Evolutionary conservation across 139 green algal species (phyloP).

Genomic region (Spirogloea muscicola): DNA sequence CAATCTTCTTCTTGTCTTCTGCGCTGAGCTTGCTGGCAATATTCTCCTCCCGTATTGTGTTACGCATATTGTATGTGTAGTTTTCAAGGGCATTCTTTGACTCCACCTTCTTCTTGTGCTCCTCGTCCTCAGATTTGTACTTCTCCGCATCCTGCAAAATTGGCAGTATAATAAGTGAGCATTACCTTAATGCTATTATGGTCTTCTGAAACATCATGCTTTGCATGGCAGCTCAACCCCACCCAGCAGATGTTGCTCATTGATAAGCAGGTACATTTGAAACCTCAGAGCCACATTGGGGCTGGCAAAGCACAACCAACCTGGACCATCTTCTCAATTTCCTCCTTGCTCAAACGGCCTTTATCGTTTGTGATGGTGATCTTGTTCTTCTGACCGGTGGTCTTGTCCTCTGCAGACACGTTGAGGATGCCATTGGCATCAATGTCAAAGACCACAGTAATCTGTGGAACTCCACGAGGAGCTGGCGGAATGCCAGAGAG

Average conservation of each 20-base stretch:
- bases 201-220: too few relatives aligned
- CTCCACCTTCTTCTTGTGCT: slow-evolving; percentile 76
- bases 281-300: too few relatives aligned
- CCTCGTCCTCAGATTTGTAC: slow-evolving; percentile 97
- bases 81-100: slow-evolving; percentile 92
- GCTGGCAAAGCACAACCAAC: neutral
- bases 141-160: slow-evolving; percentile 78
- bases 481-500: slow-evolving; percentile 94
- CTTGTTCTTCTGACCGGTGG: slow-evolving; percentile 91
- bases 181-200: slow-evolving; percentile 2
- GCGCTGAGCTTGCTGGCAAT: slow-evolving; percentile 71
- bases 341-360: slow-evolving; percentile 93
- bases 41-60: slow-evolving; percentile 84
- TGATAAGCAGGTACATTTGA: too few relatives aligned
- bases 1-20: slow-evolving; percentile 84
- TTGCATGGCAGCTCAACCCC: too few relatives aligned
- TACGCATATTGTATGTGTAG: slow-evolving; percentile 81
- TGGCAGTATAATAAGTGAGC: neutral
- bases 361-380: slow-evolving; percentile 99
- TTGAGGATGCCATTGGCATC: slow-evolving; percentile 99
- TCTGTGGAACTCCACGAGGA: slow-evolving; percentile 94
- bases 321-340: slow-evolving; percentile 98
- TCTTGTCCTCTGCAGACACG: slow-evolving; percentile 94
- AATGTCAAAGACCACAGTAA: slow-evolving; percentile 96
- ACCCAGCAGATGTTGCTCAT: too few relatives aligned